These are phyloP conservation scores for Vaccinium macrocarpon DNA, from an alignment of 148 eudicot species.

Conservation along the genomic window DNA sequence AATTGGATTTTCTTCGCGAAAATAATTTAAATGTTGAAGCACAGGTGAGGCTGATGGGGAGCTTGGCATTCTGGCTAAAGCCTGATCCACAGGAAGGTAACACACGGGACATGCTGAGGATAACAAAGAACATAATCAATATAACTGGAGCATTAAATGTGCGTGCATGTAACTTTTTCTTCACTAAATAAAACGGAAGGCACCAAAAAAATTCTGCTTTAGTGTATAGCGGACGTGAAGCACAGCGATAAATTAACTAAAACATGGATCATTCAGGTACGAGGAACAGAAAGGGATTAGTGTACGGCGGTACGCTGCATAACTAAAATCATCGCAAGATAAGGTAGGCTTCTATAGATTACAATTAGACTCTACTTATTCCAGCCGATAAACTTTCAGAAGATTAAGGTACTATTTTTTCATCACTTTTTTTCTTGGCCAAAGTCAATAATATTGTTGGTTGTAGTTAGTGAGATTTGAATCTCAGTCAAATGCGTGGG, in stretches of 20 bases:
- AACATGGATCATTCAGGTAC: background rate
- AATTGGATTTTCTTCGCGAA: conserved; percentile 49
- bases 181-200: background rate
- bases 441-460: too few species aligned
- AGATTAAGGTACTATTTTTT: background rate
- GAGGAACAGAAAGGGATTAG: background rate
- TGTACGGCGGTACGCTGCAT: background rate
- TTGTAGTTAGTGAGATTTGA: too few species aligned
- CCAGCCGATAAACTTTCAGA: background rate
- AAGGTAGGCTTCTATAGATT: background rate
- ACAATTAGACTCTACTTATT: background rate
- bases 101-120: conserved; percentile 89
- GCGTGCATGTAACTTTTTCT: background rate
- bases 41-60: conserved; percentile 72
- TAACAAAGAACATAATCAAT: conserved; percentile 19
- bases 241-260: background rate
- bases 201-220: background rate
- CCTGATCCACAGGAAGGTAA: conserved; percentile 79
- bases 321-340: background rate
- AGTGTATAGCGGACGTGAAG: background rate
- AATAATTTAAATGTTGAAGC: conserved; percentile 68
- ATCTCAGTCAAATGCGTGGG: too few species aligned
- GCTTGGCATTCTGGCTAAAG: conserved; percentile 72
- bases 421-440: too few species aligned
- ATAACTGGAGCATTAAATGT: background rate